Evolutionary conservation across 2,329 filamentous ascomycete species (phyloP), one percentile per base, ranked within the genome.

Genomic region (Celoporthe dispersa): DNA sequence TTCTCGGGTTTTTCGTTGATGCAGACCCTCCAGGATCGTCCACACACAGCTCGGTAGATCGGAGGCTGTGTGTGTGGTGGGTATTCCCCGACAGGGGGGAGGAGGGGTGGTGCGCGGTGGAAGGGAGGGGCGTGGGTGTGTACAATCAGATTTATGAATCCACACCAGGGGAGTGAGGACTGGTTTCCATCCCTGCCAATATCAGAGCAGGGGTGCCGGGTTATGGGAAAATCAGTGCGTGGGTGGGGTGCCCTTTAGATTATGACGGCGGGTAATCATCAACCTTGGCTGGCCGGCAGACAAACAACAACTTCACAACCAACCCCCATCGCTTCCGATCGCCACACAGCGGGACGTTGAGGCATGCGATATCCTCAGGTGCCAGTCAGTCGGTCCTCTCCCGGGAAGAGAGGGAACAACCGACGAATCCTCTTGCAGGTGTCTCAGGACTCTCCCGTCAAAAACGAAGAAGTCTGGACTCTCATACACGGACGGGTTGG

Each of bases 11-110:
- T 65, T 68, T 68, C n/a, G 53, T 65, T 65, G 25, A 11, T 31
- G 62, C 62, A 68, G 62, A 60, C 67, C 67, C 67, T 41, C 67
- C 8, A 22, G 14, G 7, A 60, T 51, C 61, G n/a, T n/a, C n/a
- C n/a, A n/a, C n/a, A n/a, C 62, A 68, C 53, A 60, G 22, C 67
- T 65, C 53, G 28, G 61, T 37, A 68, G 62, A 64, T 60, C 55
- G 67, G 67, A 64, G 53, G 37, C 35, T 33, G 14, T 6, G 35
- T n/a, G 35, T n/a, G n/a, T n/a, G n/a, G n/a, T n/a, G 31, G 57
- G 22, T 16, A 8, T n/a, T 60, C 41, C 3, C 9, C 28, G 37
- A 61, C 37, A 14, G 6, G 19, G 33, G 9, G 39, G 31, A 12
- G 35, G 31, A 19, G 44, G 33, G 19, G 31, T 22, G 39, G 55